A percentile compares a stretch with the other conserved stretches of the same genome.
Conservation (phyloP, 148 eudicot genomes). For the Beta vulgaris region DNA sequence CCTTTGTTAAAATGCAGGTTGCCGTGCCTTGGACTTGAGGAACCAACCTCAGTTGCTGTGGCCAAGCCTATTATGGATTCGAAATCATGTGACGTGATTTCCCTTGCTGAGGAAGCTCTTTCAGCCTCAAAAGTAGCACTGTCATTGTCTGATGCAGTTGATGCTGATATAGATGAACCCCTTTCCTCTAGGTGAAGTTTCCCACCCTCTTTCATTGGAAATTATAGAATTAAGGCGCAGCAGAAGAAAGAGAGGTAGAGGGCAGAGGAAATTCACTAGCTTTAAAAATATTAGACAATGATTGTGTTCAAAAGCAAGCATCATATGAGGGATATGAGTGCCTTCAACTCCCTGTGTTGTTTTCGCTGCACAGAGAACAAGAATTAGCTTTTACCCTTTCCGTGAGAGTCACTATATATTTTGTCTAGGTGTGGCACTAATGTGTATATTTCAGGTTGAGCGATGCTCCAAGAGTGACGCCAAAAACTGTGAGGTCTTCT, state of each 20-base stretch:
- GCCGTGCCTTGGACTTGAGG: conserved; percentile 38
- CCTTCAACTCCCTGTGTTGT: neutral
- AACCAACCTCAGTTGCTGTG: conserved; percentile 29
- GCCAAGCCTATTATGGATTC: conserved; percentile 28
- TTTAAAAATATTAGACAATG: neutral
- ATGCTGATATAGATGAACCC: conserved; percentile 38
- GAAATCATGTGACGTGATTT: conserved; percentile 47
- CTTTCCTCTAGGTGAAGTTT: conserved; percentile 42
- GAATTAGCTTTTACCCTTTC: neutral
- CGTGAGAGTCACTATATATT: neutral
- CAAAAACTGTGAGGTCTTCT: conserved; percentile 68
- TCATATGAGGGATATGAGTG: neutral
- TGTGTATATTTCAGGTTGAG: conserved; percentile 35
- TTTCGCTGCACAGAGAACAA: neutral
- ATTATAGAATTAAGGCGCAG: neutral
- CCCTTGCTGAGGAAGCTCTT: conserved; percentile 85
- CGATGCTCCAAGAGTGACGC: conserved; percentile 33
- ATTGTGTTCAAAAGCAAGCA: neutral
- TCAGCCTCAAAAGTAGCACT: conserved; percentile 72
- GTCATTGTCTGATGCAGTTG: conserved; percentile 41
- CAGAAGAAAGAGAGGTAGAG: neutral
- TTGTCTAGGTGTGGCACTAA: conserved; percentile 12
- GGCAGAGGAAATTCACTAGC: neutral
- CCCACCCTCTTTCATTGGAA: conserved; percentile 9
- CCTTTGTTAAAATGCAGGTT: conserved; percentile 54